Evolutionary conservation across 129 eudicot species (phyloP).

Genomic region (Deinandra increscens): DNA sequence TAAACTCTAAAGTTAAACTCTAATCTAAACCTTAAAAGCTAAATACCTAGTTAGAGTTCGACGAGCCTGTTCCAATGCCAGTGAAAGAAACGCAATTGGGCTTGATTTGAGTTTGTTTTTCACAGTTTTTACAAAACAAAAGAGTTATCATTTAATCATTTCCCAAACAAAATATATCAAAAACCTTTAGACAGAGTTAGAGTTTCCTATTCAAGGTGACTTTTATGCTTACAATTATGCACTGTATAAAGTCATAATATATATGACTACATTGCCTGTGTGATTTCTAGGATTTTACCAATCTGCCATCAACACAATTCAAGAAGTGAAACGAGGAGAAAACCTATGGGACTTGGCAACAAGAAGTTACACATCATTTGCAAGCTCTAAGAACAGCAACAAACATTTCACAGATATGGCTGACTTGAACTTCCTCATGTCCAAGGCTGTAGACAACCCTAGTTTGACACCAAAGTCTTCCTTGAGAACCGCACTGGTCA

Average conservation of each 20-base stretch:
- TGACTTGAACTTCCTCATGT: slow-evolving; percentile 54
- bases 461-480: slow-evolving; percentile 54
- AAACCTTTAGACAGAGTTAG: neutral
- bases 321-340: slow-evolving; percentile 41
- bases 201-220: neutral
- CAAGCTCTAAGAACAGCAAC: slow-evolving; percentile 40
- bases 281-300: slow-evolving; percentile 49
- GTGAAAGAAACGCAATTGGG: no score
- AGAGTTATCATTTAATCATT: no score
- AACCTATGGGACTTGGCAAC: slow-evolving; percentile 51
- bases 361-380: slow-evolving; percentile 43
- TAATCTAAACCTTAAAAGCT: no score
- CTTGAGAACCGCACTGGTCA: slow-evolving; percentile 40
- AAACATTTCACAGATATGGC: slow-evolving; percentile 56
- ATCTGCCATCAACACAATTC: slow-evolving; percentile 49
- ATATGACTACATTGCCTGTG: neutral
- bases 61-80: no score
- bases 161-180: no score
- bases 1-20: no score
- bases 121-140: no score
- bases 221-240: neutral
- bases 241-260: neutral
- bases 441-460: slow-evolving; percentile 54
- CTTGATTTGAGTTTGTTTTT: no score
- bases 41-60: no score